Conservation (phyloP, 805 yeast species). For the Teunomyces gatunensis region DNA sequence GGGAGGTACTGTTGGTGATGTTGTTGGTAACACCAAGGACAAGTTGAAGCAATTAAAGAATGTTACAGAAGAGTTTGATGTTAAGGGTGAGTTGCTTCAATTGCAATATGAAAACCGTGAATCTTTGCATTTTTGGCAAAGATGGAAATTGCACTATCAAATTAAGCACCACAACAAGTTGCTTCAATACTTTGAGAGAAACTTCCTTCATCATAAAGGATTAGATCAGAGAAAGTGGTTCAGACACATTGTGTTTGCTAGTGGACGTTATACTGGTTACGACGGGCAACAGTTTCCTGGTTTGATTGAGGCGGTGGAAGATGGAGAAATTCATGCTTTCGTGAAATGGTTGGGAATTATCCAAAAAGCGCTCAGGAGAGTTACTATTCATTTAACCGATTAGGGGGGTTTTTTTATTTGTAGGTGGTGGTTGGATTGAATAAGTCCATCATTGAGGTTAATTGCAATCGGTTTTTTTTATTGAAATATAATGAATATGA, state of each 20-base stretch:
- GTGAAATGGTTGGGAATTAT: conserved; percentile 46
- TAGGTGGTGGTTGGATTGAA: background rate
- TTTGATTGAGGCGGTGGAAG: conserved; percentile 52
- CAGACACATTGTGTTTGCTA: conserved; percentile 63
- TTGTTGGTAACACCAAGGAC: conserved; percentile 18
- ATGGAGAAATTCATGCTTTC: conserved; percentile 42
- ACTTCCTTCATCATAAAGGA: conserved; percentile 49
- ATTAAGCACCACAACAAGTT: conserved; percentile 35
- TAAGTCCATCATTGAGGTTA: background rate
- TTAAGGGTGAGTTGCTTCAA: conserved; percentile 25
- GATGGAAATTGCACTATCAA: conserved; percentile 28
- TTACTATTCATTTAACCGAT: conserved; percentile 8
- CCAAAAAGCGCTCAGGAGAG: conserved; percentile 33
- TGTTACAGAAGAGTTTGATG: conserved; percentile 28
- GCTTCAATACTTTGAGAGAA: conserved; percentile 48
- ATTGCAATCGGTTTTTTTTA: background rate
- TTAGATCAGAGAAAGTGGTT: conserved; percentile 55
- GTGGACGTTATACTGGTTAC: conserved; percentile 51
- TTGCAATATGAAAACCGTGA: conserved; percentile 27
- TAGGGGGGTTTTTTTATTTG: background rate
- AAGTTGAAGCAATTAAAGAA: conserved; percentile 22
- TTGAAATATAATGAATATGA: background rate
- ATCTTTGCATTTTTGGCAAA: conserved; percentile 35
- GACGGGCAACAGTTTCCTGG: conserved; percentile 59
- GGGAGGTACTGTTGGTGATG: conserved; percentile 19